phyloP scores from a whole-genome alignment of 805 yeast genomes.

The Spathaspora boniae region DNA sequence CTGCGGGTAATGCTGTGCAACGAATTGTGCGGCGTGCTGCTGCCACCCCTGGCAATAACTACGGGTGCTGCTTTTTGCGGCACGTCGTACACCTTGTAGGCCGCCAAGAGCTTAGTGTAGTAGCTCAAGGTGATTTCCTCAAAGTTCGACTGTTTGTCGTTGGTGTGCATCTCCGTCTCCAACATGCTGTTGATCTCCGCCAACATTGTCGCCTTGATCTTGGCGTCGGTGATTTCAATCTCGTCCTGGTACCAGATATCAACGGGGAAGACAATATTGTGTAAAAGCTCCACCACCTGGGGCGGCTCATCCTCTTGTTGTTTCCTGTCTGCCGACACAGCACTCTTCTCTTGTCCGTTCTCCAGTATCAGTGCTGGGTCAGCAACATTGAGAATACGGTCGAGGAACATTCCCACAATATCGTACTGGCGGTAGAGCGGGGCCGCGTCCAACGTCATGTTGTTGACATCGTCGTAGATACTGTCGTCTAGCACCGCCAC shows the following conservation, averaged over 20 bases:
- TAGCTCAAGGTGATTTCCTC: constrained; percentile 27
- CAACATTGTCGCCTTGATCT: constrained; percentile 29
- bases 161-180: constrained; percentile 11
- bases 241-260: constrained; percentile 37
- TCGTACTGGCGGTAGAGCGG: too few relatives aligned
- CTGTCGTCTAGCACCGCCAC: too few relatives aligned
- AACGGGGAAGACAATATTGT: constrained; percentile 30
- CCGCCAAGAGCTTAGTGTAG: constrained; percentile 29
- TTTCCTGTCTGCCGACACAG: neutral
- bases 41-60: too few relatives aligned
- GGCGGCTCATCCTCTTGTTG: neutral
- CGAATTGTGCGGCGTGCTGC: neutral
- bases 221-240: constrained; percentile 26
- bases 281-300: constrained; percentile 30
- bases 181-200: constrained; percentile 31
- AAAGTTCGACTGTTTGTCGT: constrained; percentile 6
- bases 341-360: constrained; percentile 1
- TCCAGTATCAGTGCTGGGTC: constrained; percentile 7
- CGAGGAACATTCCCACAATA: constrained; percentile 5
- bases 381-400: constrained; percentile 7
- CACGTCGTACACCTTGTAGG: constrained; percentile 28
- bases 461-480: constrained; percentile 5
- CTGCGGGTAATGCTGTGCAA: too few relatives aligned
- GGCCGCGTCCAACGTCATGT: constrained; percentile 23
- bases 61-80: constrained; percentile 10